phyloP scores from a whole-genome alignment of 345 rosid genomes.

The Gossypium longicalyx region DNA sequence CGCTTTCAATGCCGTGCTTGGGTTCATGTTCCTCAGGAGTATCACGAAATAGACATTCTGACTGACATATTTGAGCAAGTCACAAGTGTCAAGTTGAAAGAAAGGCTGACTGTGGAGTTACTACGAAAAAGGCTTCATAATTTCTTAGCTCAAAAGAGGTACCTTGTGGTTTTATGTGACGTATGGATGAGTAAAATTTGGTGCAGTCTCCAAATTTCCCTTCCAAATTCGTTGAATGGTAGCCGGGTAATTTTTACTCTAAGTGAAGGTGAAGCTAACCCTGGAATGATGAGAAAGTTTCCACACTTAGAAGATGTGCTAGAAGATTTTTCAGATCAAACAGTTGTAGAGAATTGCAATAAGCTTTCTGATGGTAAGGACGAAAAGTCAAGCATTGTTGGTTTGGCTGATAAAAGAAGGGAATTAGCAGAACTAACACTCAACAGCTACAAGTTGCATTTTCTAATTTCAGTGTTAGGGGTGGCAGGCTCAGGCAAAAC shows the following conservation, averaged over 20 bases:
- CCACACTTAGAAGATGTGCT: background rate
- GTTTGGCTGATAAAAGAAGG: conserved; percentile 4
- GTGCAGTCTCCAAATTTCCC: background rate
- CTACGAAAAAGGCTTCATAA: background rate
- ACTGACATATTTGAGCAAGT: conserved; percentile 2
- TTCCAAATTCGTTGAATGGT: conserved; percentile 2
- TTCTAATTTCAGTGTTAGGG: conserved; percentile 26
- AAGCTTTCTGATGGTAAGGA: conserved; percentile 2
- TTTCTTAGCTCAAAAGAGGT: conserved; percentile 9
- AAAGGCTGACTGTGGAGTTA: background rate
- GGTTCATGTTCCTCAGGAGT: background rate
- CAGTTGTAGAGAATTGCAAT: background rate
- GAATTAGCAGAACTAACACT: conserved; percentile 5
- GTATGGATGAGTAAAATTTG: conserved; percentile 5
- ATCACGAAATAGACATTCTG: background rate
- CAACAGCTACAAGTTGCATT: background rate
- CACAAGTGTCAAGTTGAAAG: background rate
- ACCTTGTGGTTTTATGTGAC: conserved; percentile 1
- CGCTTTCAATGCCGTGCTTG: conserved; percentile 7
- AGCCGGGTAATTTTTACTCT: background rate
- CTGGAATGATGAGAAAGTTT: background rate
- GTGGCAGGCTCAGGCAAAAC: conserved; percentile 37
- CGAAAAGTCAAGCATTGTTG: conserved; percentile 7
- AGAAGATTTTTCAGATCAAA: background rate
- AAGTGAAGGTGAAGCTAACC: background rate